Evolutionary conservation across 805 yeast species (phyloP).

Genomic region (Blastobotrys chiropterorum): DNA sequence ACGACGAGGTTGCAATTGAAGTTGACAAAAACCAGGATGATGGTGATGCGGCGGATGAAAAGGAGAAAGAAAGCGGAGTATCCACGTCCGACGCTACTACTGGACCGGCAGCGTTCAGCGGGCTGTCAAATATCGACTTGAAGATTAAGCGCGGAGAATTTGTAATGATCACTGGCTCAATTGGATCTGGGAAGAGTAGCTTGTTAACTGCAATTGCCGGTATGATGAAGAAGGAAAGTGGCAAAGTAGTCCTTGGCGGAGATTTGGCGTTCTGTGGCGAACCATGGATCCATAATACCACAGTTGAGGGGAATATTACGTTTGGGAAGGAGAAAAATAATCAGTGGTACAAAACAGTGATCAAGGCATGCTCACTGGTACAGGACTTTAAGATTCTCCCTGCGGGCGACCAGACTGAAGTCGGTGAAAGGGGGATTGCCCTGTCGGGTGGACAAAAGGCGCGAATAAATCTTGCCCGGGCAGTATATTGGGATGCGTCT

Average conservation of each 20-base stretch:
- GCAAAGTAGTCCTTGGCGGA: conserved; percentile 45
- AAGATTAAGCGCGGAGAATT: conserved; percentile 53
- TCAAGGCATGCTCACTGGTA: conserved; percentile 56
- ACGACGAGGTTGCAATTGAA: conserved; percentile 7
- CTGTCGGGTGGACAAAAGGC: conserved; percentile 86
- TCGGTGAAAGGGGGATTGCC: conserved; percentile 80
- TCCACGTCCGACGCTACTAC: neutral
- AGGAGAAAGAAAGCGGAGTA: too few relatives aligned
- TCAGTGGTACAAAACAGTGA: conserved; percentile 42
- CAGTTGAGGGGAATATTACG: conserved; percentile 61
- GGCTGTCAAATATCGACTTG: conserved; percentile 39
- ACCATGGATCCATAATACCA: conserved; percentile 71
- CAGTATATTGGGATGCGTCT: conserved; percentile 60
- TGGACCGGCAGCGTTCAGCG: conserved; percentile 26
- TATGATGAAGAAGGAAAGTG: conserved; percentile 48
- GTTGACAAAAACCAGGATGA: conserved; percentile 44
- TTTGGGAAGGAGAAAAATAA: conserved; percentile 55
- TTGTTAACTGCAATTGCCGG: conserved; percentile 60
- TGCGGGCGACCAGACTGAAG: conserved; percentile 69
- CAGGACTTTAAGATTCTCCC: conserved; percentile 58
- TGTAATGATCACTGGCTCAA: conserved; percentile 59
- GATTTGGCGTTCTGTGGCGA: conserved; percentile 45
- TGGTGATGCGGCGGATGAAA: conserved; percentile 32
- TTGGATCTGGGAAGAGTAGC: conserved; percentile 70
- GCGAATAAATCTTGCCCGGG: conserved; percentile 68